Evolutionary conservation across 139 green algal genomes (phyloP), one percentile per base, ranked within the genome.

Genomic region (Helicosporidium sp.): DNA sequence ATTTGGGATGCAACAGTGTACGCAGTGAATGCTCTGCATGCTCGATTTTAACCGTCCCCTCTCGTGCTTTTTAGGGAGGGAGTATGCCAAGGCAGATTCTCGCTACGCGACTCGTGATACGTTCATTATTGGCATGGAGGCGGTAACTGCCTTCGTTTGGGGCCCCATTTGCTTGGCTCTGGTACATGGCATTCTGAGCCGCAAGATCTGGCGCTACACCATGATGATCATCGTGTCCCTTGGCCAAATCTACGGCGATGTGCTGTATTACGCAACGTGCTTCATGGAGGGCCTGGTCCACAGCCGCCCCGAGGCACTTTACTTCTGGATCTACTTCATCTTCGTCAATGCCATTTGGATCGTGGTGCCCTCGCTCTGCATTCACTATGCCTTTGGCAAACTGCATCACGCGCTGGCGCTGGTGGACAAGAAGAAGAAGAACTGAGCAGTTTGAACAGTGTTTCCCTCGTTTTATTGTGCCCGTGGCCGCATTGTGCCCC

Each of bases 321-420:
- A 94, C 60, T 94, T 93, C 36, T 91, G 77, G 71, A 68, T 75
- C 43, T 94, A 91, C 49, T 88, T 94, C 46, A 52, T 85, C 6
- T 26, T 66, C 25, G 42, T 87, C 13, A 87, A 87, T 49, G 26
- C 54, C 8, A 63, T 86, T 20, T 87, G 77, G 77, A 74, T 87
- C 26, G 45, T 87, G 1, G 61, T 78, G 2, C 64, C 68, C 46
- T 16, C 26, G 46, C 6, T 53, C 5, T 31, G 70, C 34, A 68
- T 79, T 17, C 18, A 40, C 19, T 39, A 61, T 22, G 43, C 56
- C 18, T 36, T n/a, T n/a, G n/a, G n/a, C n/a, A n/a, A n/a, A n/a
- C n/a, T n/a, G n/a, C n/a, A n/a, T n/a, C n/a, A n/a, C n/a, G n/a
- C n/a, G n/a, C n/a, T n/a, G n/a, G n/a, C n/a, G n/a, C n/a, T n/a